phyloP scores from a whole-genome alignment of 2,329 filamentous ascomycete species.

The Talaromyces islandicus region DNA sequence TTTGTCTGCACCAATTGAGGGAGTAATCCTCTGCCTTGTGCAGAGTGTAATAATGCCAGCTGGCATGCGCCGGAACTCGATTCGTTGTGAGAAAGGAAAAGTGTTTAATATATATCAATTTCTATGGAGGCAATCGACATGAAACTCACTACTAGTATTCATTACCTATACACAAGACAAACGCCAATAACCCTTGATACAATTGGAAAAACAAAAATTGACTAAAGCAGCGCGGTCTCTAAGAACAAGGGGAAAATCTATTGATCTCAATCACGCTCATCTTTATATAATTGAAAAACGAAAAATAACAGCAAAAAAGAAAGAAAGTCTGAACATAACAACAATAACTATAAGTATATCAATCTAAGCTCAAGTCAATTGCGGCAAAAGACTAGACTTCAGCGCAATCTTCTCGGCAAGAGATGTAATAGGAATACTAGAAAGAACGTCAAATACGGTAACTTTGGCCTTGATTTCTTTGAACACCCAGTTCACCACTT shows the following conservation, averaged over 20 bases:
- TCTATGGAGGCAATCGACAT: background rate
- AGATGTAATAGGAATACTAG: background rate
- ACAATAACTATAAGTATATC: background rate
- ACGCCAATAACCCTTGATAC: background rate
- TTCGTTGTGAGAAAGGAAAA: background rate
- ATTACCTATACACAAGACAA: no score
- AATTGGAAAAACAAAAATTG: background rate
- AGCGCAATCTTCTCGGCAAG: background rate
- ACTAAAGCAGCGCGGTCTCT: background rate
- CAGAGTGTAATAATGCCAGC: background rate
- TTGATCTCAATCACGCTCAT: background rate
- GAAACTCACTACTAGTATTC: background rate
- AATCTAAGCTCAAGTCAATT: background rate
- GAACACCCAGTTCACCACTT: constrained; percentile 15
- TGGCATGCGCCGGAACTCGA: background rate
- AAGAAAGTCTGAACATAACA: background rate
- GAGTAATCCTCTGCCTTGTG: background rate
- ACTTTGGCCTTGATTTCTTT: constrained; percentile 11
- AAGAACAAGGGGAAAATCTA: background rate
- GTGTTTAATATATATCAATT: background rate
- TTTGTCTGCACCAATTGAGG: background rate
- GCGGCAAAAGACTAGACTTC: background rate
- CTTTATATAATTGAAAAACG: background rate
- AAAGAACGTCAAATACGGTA: constrained; percentile 27
- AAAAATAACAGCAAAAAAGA: background rate